Conservation (phyloP, 1,284 basidiomycete species). For the Termitomyces sp. region DNA sequence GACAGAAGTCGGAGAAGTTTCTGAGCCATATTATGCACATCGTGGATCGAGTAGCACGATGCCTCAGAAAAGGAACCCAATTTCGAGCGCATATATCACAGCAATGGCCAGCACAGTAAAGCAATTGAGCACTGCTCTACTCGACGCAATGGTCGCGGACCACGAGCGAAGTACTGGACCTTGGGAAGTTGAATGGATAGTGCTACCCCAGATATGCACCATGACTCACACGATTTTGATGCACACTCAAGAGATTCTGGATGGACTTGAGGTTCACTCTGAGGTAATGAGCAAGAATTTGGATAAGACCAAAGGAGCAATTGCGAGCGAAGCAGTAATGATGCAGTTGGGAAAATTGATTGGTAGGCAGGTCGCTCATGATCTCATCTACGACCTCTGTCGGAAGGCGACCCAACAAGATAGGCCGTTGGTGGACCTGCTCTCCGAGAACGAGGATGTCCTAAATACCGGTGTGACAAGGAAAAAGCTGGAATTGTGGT, state of each 20-base stretch:
- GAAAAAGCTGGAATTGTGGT: slow-evolving; percentile 27
- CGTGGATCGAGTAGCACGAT: slow-evolving; percentile 43
- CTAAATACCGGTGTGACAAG: slow-evolving; percentile 22
- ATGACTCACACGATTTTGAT: slow-evolving; percentile 35
- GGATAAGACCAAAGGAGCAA: slow-evolving; percentile 31
- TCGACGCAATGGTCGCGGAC: slow-evolving; percentile 43
- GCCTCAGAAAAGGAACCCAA: slow-evolving; percentile 44
- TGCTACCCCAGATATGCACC: slow-evolving; percentile 37
- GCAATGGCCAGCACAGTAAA: slow-evolving; percentile 36
- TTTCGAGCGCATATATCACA: slow-evolving; percentile 38
- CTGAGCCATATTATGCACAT: slow-evolving; percentile 36
- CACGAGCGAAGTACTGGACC: slow-evolving; percentile 44
- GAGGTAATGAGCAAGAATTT: slow-evolving; percentile 37
- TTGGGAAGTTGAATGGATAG: slow-evolving; percentile 46
- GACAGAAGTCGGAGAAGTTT: slow-evolving; percentile 39
- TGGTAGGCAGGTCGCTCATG: slow-evolving; percentile 39
- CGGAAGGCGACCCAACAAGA: slow-evolving; percentile 21
- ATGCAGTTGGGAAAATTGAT: slow-evolving; percentile 37
- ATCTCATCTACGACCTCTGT: slow-evolving; percentile 40
- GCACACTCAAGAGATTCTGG: slow-evolving; percentile 31
- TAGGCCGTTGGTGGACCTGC: slow-evolving; percentile 28
- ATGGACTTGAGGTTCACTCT: slow-evolving; percentile 35
- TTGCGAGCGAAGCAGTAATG: slow-evolving; percentile 43
- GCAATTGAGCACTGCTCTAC: slow-evolving; percentile 32
- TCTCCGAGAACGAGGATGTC: slow-evolving; percentile 28